phyloP scores from a whole-genome alignment of 2,329 filamentous ascomycete species.

The Aspergillus chevalieri region DNA sequence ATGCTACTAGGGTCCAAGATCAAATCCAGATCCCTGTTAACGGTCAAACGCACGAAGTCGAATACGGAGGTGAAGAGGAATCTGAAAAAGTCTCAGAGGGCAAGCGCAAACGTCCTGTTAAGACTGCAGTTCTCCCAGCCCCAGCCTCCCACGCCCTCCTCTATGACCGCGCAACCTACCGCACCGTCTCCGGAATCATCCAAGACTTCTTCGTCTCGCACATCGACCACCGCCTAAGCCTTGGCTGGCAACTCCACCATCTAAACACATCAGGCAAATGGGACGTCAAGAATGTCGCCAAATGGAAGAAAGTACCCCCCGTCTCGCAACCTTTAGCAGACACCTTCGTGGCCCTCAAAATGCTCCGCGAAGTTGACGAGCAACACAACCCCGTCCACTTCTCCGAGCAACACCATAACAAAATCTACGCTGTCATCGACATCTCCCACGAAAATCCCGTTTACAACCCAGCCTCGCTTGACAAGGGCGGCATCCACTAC shows the following conservation, averaged over 20 bases:
- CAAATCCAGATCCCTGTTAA: slow-evolving; percentile 11
- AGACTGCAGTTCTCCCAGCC: slow-evolving; percentile 63
- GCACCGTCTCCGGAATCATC: slow-evolving; percentile 72
- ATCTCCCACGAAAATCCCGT: slow-evolving; percentile 88
- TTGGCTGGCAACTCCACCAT: slow-evolving; percentile 87
- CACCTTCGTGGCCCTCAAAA: slow-evolving; percentile 86
- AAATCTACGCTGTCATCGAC: slow-evolving; percentile 74
- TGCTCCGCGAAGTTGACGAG: slow-evolving; percentile 80
- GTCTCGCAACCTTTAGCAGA: slow-evolving; percentile 73
- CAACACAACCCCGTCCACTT: slow-evolving; percentile 71
- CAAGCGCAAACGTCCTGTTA: slow-evolving; percentile 51
- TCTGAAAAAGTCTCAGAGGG: slow-evolving; percentile 11
- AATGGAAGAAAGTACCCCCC: slow-evolving; percentile 76
- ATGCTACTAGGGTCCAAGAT: slow-evolving; percentile 26
- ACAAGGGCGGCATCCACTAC: slow-evolving; percentile 62
- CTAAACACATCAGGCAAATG: slow-evolving; percentile 88
- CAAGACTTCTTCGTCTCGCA: slow-evolving; percentile 72
- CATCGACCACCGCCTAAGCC: slow-evolving; percentile 69
- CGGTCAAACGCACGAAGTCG: slow-evolving; percentile 20
- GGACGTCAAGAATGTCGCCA: slow-evolving; percentile 93
- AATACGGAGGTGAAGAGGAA: slow-evolving; percentile 18
- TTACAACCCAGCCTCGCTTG: slow-evolving; percentile 70
- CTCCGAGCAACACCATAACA: slow-evolving; percentile 57
- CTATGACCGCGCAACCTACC: slow-evolving; percentile 69
- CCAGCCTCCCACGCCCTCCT: slow-evolving; percentile 80